phyloP scores from a whole-genome alignment of 768 basidiomycete genomes.

The Leccinum subgranulosum region DNA sequence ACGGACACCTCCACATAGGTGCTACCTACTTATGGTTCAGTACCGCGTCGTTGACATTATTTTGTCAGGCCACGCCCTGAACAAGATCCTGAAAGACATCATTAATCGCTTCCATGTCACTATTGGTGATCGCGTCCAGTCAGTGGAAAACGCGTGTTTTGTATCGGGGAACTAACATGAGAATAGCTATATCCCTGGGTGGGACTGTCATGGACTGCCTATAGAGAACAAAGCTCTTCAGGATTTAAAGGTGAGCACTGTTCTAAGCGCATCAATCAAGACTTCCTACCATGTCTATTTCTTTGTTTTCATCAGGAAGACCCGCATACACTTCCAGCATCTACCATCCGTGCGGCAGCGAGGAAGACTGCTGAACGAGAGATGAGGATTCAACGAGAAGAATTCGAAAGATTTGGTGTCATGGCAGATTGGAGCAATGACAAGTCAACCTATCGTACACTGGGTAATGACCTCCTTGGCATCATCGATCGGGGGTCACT shows the following conservation, averaged over 20 bases:
- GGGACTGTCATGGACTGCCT: slow-evolving; percentile 97
- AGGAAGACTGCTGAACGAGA: slow-evolving; percentile 68
- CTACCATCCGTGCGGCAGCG: slow-evolving; percentile 67
- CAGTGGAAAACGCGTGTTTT: slow-evolving; percentile 27
- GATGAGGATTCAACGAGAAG: slow-evolving; percentile 69
- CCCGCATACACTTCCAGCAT: slow-evolving; percentile 51
- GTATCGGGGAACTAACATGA: background rate
- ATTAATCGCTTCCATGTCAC: slow-evolving; percentile 86
- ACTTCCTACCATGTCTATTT: background rate
- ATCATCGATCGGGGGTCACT: background rate
- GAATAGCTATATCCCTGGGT: slow-evolving; percentile 88
- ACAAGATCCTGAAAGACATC: slow-evolving; percentile 95
- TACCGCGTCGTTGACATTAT: background rate
- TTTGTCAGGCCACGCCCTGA: slow-evolving; percentile 82
- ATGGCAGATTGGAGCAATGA: slow-evolving; percentile 85
- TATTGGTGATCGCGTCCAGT: slow-evolving; percentile 80
- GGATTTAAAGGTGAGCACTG: slow-evolving; percentile 58
- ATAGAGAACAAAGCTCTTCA: slow-evolving; percentile 93
- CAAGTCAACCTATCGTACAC: slow-evolving; percentile 73
- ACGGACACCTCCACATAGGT: slow-evolving; percentile 96
- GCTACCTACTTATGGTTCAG: slow-evolving; percentile 6
- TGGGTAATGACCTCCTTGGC: slow-evolving; percentile 49
- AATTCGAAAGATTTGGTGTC: slow-evolving; percentile 79
- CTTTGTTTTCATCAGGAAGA: slow-evolving; percentile 43
- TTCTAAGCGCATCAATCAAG: background rate